A percentile compares a stretch with the other conserved stretches of the same genome.
Evolutionary conservation across 176 grass and related monocot species (phyloP).

Genomic region (Carex scoparia): DNA sequence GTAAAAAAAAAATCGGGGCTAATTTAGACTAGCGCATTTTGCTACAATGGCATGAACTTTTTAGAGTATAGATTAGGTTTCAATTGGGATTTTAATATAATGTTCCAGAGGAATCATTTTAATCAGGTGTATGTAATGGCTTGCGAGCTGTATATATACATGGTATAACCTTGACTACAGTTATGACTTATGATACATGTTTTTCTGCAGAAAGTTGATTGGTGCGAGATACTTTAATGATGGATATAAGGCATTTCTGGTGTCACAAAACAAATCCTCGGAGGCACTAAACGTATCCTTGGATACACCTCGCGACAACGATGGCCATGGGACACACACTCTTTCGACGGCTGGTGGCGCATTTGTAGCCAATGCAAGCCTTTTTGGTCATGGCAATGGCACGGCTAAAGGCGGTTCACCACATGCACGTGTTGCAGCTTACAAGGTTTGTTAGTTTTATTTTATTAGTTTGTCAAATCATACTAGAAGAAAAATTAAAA

Average conservation of each 20-base stretch:
- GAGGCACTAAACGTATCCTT: constrained; percentile 8
- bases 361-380: constrained; percentile 30
- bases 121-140: too few relatives aligned
- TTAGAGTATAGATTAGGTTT: neutral
- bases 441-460: constrained; percentile 35
- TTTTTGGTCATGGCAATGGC: constrained; percentile 41
- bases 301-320: constrained; percentile 43
- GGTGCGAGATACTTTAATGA: constrained; percentile 81
- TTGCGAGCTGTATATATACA: too few relatives aligned
- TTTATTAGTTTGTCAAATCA: neutral
- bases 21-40: too few relatives aligned
- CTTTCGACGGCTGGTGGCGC: constrained; percentile 55
- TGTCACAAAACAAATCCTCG: neutral
- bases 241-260: constrained; percentile 22
- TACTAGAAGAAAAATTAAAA: neutral
- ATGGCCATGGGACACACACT: constrained; percentile 68
- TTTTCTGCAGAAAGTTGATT: constrained; percentile 55
- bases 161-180: too few relatives aligned
- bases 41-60: neutral
- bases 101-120: too few relatives aligned
- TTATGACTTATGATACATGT: neutral
- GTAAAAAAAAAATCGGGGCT: too few relatives aligned
- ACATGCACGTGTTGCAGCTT: constrained; percentile 46
- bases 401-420: constrained; percentile 63
- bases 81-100: neutral